Evolutionary conservation across 805 yeast genomes (phyloP), one percentile per base, ranked within the genome.

Genomic region (Candida verbasci): DNA sequence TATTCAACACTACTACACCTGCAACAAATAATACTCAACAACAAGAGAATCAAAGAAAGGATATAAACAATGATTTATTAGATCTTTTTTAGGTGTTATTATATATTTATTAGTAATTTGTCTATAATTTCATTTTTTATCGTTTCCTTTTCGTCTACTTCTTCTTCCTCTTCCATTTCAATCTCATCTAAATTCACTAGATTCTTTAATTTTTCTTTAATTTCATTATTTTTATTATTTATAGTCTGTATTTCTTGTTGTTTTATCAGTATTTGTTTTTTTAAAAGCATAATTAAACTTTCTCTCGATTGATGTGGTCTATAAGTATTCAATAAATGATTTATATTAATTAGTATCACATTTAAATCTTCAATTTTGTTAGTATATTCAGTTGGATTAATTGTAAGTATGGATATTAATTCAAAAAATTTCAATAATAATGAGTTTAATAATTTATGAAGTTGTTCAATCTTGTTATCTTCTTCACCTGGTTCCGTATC

Each of bases 231-330:
- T 3, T 70, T 69, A 11, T 44, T 49, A 24, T 71, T 69, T 10
- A 77, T 72, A 22, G 50, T 48, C 4, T 52, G 55, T 7, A 82
- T 80, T 42, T 81, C 82, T 4, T 58, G 52, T 34, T 68, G 67
- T 48, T 82, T 83, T 29, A 71, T 67, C 34, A 76, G 84, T 23
- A 91, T 75, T 51, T 84, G 88, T 36, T 77, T 81, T 48, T 74
- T 78, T 53, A 86, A 61, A 37, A 83, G 65, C 68, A 86, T 69
- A 29, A 88, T 86, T 45, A 93, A 67, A 34, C 89, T 81, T 51
- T 93, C 98, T 35, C 97, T 70, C 3, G 95, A 83, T 55, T 93
- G 98, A 58, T 93, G 97, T 3, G 97, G 93, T 42, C 98, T 70
- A 59, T 93, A 93, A 35, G 89, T 88, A 56, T 93, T 93, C 40